phyloP scores from a whole-genome alignment of 441 rosid genomes.

The Capsella rubella region DNA sequence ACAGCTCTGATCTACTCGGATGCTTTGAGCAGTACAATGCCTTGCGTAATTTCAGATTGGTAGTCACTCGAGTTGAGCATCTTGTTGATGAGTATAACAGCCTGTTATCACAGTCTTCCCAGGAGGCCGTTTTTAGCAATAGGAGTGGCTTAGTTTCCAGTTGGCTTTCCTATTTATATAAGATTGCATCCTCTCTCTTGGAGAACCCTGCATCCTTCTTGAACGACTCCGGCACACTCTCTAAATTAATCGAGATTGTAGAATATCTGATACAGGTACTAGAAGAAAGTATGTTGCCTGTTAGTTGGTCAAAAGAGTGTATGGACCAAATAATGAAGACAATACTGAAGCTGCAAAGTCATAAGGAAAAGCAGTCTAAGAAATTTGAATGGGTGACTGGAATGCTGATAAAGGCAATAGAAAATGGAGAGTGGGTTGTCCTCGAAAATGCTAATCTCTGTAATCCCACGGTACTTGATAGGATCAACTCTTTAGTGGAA shows the following conservation, averaged over 20 bases:
- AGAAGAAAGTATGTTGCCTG: conserved; percentile 47
- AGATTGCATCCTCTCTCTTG: conserved; percentile 49
- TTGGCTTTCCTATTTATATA: conserved; percentile 76
- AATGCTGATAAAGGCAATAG: conserved; percentile 83
- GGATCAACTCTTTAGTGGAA: conserved; percentile 98
- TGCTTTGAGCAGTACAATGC: conserved; percentile 98
- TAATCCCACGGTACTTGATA: conserved; percentile 99
- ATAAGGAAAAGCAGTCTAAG: conserved; percentile 59
- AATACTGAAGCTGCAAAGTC: conserved; percentile 68
- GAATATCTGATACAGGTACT: conserved; percentile 57
- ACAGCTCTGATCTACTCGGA: conserved; percentile 96
- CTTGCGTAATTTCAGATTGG: conserved; percentile 67
- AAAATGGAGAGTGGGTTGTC: conserved; percentile 98
- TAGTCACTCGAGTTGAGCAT: conserved; percentile 68
- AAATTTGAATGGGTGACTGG: conserved; percentile 99
- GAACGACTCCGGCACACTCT: conserved; percentile 54
- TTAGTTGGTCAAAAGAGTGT: conserved; percentile 66
- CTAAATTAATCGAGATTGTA: conserved; percentile 60
- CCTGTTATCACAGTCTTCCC: conserved; percentile 58
- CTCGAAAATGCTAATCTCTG: conserved; percentile 97
- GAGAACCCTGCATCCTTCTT: conserved; percentile 51
- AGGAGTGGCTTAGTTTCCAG: conserved; percentile 57
- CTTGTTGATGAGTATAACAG: conserved; percentile 76
- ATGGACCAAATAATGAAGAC: conserved; percentile 58
- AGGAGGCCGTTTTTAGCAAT: conserved; percentile 51